Evolutionary conservation across 257 asterid species (phyloP), one percentile per base, ranked within the genome.

Genomic region (Nicotiana undulata): DNA sequence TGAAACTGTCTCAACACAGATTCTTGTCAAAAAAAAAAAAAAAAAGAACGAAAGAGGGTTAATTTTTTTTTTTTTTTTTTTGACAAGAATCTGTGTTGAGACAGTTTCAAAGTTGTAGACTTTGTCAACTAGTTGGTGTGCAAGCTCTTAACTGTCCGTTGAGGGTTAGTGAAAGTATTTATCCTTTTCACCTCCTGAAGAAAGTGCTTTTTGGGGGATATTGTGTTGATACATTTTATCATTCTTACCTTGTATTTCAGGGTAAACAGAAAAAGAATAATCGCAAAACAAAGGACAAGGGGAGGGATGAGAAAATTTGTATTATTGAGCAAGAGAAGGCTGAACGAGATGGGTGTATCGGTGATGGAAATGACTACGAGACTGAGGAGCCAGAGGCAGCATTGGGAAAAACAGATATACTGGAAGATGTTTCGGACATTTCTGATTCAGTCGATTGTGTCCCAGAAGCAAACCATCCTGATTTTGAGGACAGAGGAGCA

Each of bases 211-310:
- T 34, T 22, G 0, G 9, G 29, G 77, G 49, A 49, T 26, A 74
- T 24, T 15, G 6, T 51, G 17, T 49, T 44, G 31, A 70, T 70
- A 22, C 65, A 63, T 76, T 37, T 83, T 67, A 82, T 74, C 81
- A 26, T 58, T 22, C 74, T 60, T n/a, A 51, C 75, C 63, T 83
- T 61, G 61, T 75, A 65, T 75, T 81, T 82, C 90, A 94, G 97
- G 93, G 91, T 56, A 94, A 94, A 85, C 96, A 93, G 83, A 94
- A 91, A 84, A 82, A 87, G 77, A 94, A 93, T 81, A 91, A 89
- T 58, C 89, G 97, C 75, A 94, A 88, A 85, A 84, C 79, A 81
- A 89, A 93, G 90, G 98, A 93, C 68, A 93, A 93, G 87, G 91
- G 76, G 28, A 91, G 86, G 88, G 93, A 91, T 84, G 94, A 87